Evolutionary conservation across 2,329 filamentous ascomycete species (phyloP).

Genomic region (Pseudopithomyces maydicus): DNA sequence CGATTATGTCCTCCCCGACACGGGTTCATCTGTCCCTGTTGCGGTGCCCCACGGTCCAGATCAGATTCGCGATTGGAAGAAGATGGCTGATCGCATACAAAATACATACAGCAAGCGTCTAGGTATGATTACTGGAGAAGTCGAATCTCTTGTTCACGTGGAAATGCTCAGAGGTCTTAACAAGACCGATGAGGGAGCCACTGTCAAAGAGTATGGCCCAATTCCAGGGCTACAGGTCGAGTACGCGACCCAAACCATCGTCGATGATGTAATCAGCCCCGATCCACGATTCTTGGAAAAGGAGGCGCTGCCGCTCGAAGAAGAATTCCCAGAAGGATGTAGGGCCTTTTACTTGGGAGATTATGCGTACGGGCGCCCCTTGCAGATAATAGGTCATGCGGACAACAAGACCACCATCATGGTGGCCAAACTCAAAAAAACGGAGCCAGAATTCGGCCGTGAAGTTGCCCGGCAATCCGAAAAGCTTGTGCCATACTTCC

Average conservation of each 20-base stretch:
- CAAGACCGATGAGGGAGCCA: conserved; percentile 89
- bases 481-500: conserved; percentile 74
- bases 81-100: conserved; percentile 83
- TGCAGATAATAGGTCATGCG: conserved; percentile 78
- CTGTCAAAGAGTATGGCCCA: conserved; percentile 88
- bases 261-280: conserved; percentile 87
- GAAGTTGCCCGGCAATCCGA: conserved; percentile 74
- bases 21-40: conserved; percentile 65
- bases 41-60: conserved; percentile 72
- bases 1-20: conserved; percentile 74
- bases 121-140: conserved; percentile 81
- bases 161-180: conserved; percentile 90
- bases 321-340: conserved; percentile 85
- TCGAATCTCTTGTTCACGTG: conserved; percentile 89
- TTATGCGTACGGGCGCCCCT: conserved; percentile 85
- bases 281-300: conserved; percentile 93
- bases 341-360: conserved; percentile 93
- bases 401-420: conserved; percentile 78
- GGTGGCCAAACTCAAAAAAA: conserved; percentile 72
- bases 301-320: conserved; percentile 82
- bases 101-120: conserved; percentile 88
- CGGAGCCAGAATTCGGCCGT: conserved; percentile 81
- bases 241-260: conserved; percentile 88
- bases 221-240: conserved; percentile 85
- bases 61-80: conserved; percentile 82